Base-by-base conservation (phyloP, 345 rosid genomes). In the Clarkia xantiana region DNA sequence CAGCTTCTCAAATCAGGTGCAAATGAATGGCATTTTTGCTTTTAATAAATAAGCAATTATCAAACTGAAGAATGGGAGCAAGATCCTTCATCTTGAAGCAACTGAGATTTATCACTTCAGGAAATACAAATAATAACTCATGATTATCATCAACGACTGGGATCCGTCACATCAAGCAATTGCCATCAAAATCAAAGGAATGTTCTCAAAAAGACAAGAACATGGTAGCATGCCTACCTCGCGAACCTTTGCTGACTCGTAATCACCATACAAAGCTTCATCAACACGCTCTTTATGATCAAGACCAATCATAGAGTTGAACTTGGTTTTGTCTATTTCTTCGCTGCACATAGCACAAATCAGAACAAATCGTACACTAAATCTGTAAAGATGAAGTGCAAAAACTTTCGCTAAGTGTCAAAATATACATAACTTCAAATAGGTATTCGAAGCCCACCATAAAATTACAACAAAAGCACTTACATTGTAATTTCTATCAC, bases 281-380 rank as follows among this genome's bases (percentile, higher is more conserved):
- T 90, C 97, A 54, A 90, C 75, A 54, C 97, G 91, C 54, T 90
- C 94, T 20, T 84, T 73, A 58, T 90, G 86, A 57, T 75, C 71
- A 57, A 86, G 95, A 58, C 96, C 96, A 61, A 90, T 90, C 97
- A 90, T 81, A 40, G 97, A 71, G 64, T 90, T 86, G 52, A 83
- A 86, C 79, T 83, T 81, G 55, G 76, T 73, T n/a, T 77, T 90
- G 53, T 69, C 83, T 38, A 90, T 83, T 78, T 90, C 97, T 60
- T 90, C 94, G 43, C 97, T 90, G 66, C 61, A 77, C 53, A 54
- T 75, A 48, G 48, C 44, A 42, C 18, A 52, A 18, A 46, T 53
- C 23, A 53, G 47, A 18, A 42, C 50, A 18, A 46, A 15, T 15
- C 22, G 51, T 36, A 17, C 2, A 8, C 10, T 2, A 38, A 29